Percentiles rank a stretch among this genome's conserved stretches.
These are phyloP conservation scores for Pythium scleroteichum DNA, from an alignment of 352 stramenopile genomes.

Conservation along the genomic window DNA sequence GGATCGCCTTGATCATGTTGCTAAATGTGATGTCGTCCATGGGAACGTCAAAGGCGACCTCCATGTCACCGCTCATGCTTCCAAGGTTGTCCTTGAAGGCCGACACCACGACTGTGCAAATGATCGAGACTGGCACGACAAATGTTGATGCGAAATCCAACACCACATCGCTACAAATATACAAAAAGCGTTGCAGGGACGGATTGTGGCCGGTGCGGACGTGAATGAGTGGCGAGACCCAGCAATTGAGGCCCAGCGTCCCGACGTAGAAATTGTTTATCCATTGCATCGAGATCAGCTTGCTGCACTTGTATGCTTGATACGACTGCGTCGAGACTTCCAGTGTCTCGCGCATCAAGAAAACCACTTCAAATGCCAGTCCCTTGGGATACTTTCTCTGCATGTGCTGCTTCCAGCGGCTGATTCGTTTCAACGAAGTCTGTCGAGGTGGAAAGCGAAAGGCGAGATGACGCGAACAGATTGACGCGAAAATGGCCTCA, in stretches of 20 bases:
- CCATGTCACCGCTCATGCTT: conserved; percentile 5
- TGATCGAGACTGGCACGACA: conserved; percentile 21
- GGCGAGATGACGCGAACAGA: conserved; percentile 2
- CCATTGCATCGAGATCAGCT: conserved; percentile 11
- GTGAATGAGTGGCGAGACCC: conserved; percentile 25
- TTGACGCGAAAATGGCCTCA: conserved; percentile 6
- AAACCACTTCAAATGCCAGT: conserved; percentile 18
- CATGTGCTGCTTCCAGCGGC: background rate
- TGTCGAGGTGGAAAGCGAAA: background rate
- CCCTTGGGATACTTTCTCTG: background rate
- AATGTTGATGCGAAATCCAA: conserved; percentile 23
- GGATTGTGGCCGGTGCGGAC: background rate
- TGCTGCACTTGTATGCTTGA: conserved; percentile 29
- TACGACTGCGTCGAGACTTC: conserved; percentile 24
- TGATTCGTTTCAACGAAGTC: background rate
- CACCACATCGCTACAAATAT: conserved; percentile 24
- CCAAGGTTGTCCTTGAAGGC: conserved; percentile 7
- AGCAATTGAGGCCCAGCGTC: conserved; percentile 23
- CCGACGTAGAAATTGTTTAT: conserved; percentile 28
- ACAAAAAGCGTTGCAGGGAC: conserved; percentile 23
- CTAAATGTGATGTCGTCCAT: conserved; percentile 21
- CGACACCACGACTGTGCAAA: conserved; percentile 7
- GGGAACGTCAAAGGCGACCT: conserved; percentile 26
- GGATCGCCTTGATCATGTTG: conserved; percentile 20
- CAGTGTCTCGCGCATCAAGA: conserved; percentile 19